These are phyloP conservation scores for Cryptomeria japonica DNA, from an alignment of 75 land plant species.

Conservation along the genomic window DNA sequence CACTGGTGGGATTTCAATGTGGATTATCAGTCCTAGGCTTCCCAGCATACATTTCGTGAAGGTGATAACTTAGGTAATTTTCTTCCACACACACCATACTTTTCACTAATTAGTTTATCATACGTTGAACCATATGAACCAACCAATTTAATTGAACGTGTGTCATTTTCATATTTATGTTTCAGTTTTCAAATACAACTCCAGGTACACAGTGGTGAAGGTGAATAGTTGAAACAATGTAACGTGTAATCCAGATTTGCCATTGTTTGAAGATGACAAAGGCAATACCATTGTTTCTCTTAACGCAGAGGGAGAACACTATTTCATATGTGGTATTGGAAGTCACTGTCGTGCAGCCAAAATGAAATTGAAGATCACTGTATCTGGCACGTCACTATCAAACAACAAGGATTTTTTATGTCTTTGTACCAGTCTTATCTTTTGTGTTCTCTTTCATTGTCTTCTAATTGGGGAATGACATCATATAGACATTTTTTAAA, in stretches of 20 bases:
- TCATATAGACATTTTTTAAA: too few species aligned
- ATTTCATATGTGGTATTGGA: neutral
- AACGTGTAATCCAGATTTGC: neutral
- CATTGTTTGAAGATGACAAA: neutral
- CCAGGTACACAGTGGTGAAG: neutral
- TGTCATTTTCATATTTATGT: too few species aligned
- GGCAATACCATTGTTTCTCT: neutral
- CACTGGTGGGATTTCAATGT: neutral
- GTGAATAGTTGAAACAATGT: neutral
- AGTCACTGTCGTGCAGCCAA: neutral
- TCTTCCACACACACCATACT: neutral
- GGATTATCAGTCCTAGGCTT: neutral
- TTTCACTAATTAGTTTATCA: too few species aligned
- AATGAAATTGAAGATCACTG: neutral
- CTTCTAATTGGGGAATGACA: too few species aligned
- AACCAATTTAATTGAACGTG: neutral
- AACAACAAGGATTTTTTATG: too few species aligned
- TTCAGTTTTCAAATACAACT: neutral
- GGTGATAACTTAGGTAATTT: neutral
- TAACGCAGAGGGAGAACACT: neutral
- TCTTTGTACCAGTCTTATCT: too few species aligned
- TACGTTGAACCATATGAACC: neutral
- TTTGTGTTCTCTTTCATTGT: too few species aligned
- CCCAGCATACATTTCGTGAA: neutral
- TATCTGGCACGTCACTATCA: neutral